These are phyloP conservation scores for Ilex paraguariensis DNA, from an alignment of 305 asterid genomes.

Conservation along the genomic window DNA sequence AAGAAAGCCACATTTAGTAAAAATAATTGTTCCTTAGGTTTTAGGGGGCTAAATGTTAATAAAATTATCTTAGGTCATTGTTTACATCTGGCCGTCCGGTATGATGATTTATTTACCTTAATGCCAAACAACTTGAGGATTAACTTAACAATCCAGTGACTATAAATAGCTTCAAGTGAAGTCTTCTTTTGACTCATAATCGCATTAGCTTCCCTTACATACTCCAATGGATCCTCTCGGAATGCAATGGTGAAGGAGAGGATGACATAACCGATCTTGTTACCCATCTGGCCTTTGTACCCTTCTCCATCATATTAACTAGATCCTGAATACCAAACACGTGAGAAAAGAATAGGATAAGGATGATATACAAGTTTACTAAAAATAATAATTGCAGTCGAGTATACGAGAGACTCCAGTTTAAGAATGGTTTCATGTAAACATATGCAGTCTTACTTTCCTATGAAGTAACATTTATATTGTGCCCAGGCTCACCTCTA, in stretches of 20 bases:
- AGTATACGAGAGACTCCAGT: no score
- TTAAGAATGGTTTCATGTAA: no score
- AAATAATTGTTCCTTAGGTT: background rate
- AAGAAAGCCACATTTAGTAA: background rate
- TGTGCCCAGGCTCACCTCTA: no score
- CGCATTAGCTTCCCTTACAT: slow-evolving; percentile 31
- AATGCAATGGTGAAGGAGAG: slow-evolving; percentile 23
- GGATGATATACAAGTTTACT: no score
- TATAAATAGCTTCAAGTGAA: slow-evolving; percentile 25
- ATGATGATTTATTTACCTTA: slow-evolving; percentile 15
- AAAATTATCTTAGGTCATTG: background rate
- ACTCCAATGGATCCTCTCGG: slow-evolving; percentile 29
- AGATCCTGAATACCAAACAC: slow-evolving; percentile 9
- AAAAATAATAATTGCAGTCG: no score
- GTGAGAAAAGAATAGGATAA: background rate
- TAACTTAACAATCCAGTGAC: slow-evolving; percentile 16
- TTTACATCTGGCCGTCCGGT: background rate
- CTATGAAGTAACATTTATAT: no score
- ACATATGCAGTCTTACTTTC: no score
- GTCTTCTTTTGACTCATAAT: slow-evolving; percentile 26
- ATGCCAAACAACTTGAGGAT: slow-evolving; percentile 27
- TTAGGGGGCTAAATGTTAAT: background rate
- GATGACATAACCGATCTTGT: slow-evolving; percentile 28
- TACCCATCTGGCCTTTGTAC: slow-evolving; percentile 24
- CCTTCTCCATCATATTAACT: slow-evolving; percentile 32